phyloP scores from a whole-genome alignment of 2,329 filamentous ascomycete species.

The Verticillium nubilum region DNA sequence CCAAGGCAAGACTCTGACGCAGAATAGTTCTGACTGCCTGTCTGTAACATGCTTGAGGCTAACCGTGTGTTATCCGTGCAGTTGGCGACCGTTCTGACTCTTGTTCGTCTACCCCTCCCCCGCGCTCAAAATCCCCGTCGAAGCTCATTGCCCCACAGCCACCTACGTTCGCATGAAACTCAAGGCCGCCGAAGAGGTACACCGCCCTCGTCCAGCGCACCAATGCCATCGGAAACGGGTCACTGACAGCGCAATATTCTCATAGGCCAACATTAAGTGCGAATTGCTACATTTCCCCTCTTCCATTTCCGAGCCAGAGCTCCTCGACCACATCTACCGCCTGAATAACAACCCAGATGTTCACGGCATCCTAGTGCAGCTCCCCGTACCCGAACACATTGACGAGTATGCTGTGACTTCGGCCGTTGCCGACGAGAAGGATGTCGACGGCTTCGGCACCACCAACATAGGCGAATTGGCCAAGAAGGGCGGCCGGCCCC shows the following conservation, averaged over 20 bases:
- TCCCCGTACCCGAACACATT: constrained; percentile 84
- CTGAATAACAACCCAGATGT: constrained; percentile 84
- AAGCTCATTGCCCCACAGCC: constrained; percentile 44
- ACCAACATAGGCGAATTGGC: constrained; percentile 94
- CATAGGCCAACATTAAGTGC: constrained; percentile 83
- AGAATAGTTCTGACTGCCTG: background rate
- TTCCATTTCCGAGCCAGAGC: constrained; percentile 74
- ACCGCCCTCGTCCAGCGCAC: background rate
- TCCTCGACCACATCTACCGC: constrained; percentile 72
- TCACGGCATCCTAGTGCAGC: constrained; percentile 89
- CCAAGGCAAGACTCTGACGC: constrained; percentile 60
- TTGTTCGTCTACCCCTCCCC: constrained; percentile 48
- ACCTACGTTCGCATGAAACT: constrained; percentile 99
- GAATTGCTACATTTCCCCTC: constrained; percentile 80
- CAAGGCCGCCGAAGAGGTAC: constrained; percentile 88
- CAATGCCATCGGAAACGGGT: background rate
- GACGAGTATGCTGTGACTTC: constrained; percentile 89
- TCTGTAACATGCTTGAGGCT: background rate
- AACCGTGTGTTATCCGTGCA: constrained; percentile 24
- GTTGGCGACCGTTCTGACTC: constrained; percentile 93
- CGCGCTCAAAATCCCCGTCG: constrained; percentile 15
- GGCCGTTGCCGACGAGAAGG: constrained; percentile 86
- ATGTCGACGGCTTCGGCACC: constrained; percentile 95
- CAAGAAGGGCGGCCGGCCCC: constrained; percentile 84
- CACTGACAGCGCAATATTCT: background rate